Percentiles rank a stretch among this genome's conserved stretches.
phyloP scores from a whole-genome alignment of 2,329 filamentous ascomycete species.

The Hymenotorrendiella dingleyae region DNA sequence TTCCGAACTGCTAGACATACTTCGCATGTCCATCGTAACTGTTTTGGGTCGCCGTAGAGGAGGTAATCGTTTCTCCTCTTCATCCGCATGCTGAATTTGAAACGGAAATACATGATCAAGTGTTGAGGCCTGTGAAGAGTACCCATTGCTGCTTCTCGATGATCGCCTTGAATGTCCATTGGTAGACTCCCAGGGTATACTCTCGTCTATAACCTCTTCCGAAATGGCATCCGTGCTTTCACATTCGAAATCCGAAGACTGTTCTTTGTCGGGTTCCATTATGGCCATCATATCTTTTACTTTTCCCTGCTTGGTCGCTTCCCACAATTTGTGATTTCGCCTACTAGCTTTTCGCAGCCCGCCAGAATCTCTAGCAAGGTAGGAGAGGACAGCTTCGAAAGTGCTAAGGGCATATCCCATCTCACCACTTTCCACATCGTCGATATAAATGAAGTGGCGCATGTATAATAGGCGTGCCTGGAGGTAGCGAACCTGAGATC shows the following conservation, averaged over 20 bases:
- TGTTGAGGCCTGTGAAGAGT: slow-evolving; percentile 28
- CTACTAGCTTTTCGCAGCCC: slow-evolving; percentile 78
- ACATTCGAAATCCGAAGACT: slow-evolving; percentile 25
- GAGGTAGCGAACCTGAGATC: slow-evolving; percentile 79
- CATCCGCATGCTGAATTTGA: slow-evolving; percentile 51
- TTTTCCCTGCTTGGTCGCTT: slow-evolving; percentile 73
- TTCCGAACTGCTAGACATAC: slow-evolving; percentile 79
- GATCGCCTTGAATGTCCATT: slow-evolving; percentile 23
- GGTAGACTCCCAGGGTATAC: slow-evolving; percentile 25
- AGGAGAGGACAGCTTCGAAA: slow-evolving; percentile 87
- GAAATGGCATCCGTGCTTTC: slow-evolving; percentile 33
- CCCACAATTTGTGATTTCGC: slow-evolving; percentile 82
- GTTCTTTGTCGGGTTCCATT: slow-evolving; percentile 59
- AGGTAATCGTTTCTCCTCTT: slow-evolving; percentile 44
- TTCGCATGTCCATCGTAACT: slow-evolving; percentile 85
- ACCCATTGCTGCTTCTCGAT: slow-evolving; percentile 16
- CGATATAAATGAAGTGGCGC: slow-evolving; percentile 94
- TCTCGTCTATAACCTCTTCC: slow-evolving; percentile 42
- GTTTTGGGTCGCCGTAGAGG: slow-evolving; percentile 37
- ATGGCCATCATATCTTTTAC: slow-evolving; percentile 69
- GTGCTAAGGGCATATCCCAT: slow-evolving; percentile 95
- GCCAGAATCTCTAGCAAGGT: slow-evolving; percentile 76
- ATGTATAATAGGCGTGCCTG: slow-evolving; percentile 91
- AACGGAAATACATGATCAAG: slow-evolving; percentile 91
- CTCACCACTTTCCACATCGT: slow-evolving; percentile 94